Evolutionary conservation across 2,329 filamentous ascomycete genomes (phyloP).

Genomic region (Alternaria brassicicola): DNA sequence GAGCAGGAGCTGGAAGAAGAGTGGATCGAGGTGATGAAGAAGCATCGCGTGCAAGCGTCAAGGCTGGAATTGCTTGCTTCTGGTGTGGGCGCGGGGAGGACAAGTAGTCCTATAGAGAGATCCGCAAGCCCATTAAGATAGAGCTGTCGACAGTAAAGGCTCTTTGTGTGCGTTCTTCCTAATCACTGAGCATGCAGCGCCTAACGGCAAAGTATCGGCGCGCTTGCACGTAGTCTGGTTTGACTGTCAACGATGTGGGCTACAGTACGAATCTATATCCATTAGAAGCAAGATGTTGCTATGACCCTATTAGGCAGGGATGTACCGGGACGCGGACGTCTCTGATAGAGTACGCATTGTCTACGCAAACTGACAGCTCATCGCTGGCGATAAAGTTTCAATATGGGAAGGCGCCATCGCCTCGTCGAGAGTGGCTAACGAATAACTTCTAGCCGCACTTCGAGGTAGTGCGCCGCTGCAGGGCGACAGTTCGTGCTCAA

Average conservation of each 20-base stretch:
- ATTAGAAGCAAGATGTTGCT: neutral
- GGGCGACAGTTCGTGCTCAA: too few species aligned
- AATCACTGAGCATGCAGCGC: neutral
- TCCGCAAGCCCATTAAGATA: slow-evolving; percentile 1
- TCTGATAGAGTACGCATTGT: too few species aligned
- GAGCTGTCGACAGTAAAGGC: neutral
- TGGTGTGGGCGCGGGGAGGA: slow-evolving; percentile 48
- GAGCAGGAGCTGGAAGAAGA: slow-evolving; percentile 59
- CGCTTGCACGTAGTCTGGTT: neutral
- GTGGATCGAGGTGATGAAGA: slow-evolving; percentile 88
- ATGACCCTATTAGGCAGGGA: too few species aligned
- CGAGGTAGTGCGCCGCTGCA: too few species aligned
- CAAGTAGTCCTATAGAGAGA: slow-evolving; percentile 23
- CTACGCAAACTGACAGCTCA: too few species aligned
- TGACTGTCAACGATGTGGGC: neutral
- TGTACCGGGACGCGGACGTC: too few species aligned
- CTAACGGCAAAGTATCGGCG: neutral
- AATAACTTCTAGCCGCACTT: too few species aligned
- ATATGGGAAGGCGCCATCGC: too few species aligned
- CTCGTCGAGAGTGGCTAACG: too few species aligned
- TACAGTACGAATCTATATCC: neutral
- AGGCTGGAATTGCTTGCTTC: slow-evolving; percentile 66
- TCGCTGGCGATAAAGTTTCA: too few species aligned
- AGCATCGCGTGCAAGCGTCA: slow-evolving; percentile 83
- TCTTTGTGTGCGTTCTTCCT: neutral